Percentiles rank a stretch among this genome's conserved stretches.
phyloP scores from a whole-genome alignment of 176 grass and related monocot species.

The Oryza glumipatula region DNA sequence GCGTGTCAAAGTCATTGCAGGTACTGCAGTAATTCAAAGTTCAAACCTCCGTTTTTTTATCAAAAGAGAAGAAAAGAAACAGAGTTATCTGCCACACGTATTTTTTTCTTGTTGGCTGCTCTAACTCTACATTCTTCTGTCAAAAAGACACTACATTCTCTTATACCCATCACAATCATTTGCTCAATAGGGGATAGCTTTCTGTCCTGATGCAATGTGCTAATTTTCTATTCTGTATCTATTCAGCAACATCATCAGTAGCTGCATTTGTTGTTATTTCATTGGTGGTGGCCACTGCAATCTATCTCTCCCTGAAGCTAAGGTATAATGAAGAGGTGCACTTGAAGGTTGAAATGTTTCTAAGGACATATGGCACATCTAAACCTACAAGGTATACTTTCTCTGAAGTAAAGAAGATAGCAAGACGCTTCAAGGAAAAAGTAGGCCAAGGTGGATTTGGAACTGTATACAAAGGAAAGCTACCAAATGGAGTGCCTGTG shows the following conservation, averaged over 20 bases:
- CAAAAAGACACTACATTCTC: not conserved
- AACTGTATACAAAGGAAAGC: conserved; percentile 52
- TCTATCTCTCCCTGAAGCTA: conserved; percentile 43
- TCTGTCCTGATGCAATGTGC: too few species aligned
- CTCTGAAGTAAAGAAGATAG: conserved; percentile 60
- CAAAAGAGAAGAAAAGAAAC: not conserved
- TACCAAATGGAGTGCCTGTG: conserved; percentile 56
- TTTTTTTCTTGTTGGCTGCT: not conserved
- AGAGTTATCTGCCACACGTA: not conserved
- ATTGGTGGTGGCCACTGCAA: not conserved
- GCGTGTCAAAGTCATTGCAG: not conserved
- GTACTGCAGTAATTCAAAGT: not conserved
- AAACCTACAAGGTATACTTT: conserved; percentile 65
- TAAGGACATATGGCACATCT: conserved; percentile 39
- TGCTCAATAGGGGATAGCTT: not conserved
- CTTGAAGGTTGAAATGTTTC: conserved; percentile 66
- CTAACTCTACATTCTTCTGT: not conserved
- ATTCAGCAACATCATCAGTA: conserved; percentile 26
- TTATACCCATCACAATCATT: not conserved
- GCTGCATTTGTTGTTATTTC: conserved; percentile 27
- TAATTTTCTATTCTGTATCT: not conserved
- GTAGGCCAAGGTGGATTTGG: conserved; percentile 68
- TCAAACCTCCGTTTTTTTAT: not conserved
- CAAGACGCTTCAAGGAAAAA: conserved; percentile 50
- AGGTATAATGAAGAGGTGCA: conserved; percentile 42